These are phyloP conservation scores for Bruguiera hainesii DNA, from an alignment of 441 rosid genomes.

Conservation along the genomic window DNA sequence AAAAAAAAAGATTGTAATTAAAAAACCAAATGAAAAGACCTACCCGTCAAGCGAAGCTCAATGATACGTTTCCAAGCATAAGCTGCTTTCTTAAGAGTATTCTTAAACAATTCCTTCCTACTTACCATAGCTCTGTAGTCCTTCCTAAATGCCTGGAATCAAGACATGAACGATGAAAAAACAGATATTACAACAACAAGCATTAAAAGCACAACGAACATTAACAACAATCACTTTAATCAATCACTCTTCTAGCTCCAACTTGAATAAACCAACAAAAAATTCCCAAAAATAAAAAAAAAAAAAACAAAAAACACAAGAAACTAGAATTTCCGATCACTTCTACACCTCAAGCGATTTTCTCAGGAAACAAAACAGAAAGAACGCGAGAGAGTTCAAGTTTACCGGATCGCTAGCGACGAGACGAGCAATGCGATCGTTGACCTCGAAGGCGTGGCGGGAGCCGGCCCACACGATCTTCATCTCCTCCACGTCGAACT, in stretches of 20 bases:
- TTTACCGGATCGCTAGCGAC: conserved; percentile 91
- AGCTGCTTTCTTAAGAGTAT: conserved; percentile 74
- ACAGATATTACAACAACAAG: not conserved
- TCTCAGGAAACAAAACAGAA: not conserved
- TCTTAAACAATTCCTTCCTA: conserved; percentile 92
- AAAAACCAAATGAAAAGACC: not conserved
- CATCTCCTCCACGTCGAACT: conserved; percentile 81
- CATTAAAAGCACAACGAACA: not conserved
- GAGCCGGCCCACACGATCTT: conserved; percentile 97
- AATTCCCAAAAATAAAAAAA: not conserved
- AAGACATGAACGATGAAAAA: not conserved
- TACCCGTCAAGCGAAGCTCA: conserved; percentile 84
- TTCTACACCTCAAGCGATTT: no score
- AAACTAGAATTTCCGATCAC: not conserved
- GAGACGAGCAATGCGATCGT: conserved; percentile 83
- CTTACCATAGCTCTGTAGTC: conserved; percentile 59
- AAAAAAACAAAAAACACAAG: not conserved
- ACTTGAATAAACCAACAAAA: not conserved
- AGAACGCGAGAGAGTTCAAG: not conserved
- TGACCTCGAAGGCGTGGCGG: conserved; percentile 62
- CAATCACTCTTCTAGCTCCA: not conserved
- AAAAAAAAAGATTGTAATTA: not conserved
- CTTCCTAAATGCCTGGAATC: conserved; percentile 61
- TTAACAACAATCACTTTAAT: no score
- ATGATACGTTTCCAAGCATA: conserved; percentile 78